Evolutionary conservation across 1,284 basidiomycete genomes (phyloP).

Genomic region (Cryptococcus maquisensis): DNA sequence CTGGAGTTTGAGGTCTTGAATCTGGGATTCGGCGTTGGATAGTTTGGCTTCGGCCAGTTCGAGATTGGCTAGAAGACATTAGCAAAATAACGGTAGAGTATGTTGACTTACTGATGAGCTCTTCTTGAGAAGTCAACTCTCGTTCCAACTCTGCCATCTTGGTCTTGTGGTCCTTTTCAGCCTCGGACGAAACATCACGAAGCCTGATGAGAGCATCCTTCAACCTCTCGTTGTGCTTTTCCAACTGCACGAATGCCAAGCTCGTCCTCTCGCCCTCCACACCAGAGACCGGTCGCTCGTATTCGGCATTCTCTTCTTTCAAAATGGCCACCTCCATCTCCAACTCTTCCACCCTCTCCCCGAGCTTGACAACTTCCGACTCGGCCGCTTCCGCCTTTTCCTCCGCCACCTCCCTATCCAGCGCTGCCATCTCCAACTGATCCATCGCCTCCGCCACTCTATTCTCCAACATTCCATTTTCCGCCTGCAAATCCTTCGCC

Average conservation of each 20-base stretch:
- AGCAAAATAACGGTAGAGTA: background rate
- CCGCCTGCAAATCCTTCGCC: constrained; percentile 61
- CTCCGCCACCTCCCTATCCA: constrained; percentile 97
- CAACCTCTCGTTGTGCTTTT: constrained; percentile 91
- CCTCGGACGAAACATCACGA: constrained; percentile 81
- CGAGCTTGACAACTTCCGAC: constrained; percentile 68
- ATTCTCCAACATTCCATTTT: constrained; percentile 61
- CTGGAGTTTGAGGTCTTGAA: constrained; percentile 90
- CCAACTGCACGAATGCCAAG: constrained; percentile 81
- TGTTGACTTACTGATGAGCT: constrained; percentile 34
- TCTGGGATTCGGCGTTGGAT: constrained; percentile 77
- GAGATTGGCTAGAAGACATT: constrained; percentile 59
- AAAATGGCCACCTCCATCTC: constrained; percentile 80
- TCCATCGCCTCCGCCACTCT: constrained; percentile 71
- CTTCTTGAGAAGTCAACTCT: constrained; percentile 58
- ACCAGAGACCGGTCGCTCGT: constrained; percentile 50
- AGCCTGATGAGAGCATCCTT: constrained; percentile 90
- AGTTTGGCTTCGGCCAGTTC: constrained; percentile 75
- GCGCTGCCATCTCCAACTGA: constrained; percentile 86
- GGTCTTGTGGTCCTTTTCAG: constrained; percentile 75
- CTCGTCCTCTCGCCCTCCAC: constrained; percentile 56
- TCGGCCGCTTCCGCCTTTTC: constrained; percentile 81
- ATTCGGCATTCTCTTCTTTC: constrained; percentile 56
- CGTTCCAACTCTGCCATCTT: constrained; percentile 85
- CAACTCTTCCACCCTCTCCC: constrained; percentile 71